These are phyloP conservation scores for Picea abies DNA, from an alignment of 83 land plant species.

Conservation along the genomic window DNA sequence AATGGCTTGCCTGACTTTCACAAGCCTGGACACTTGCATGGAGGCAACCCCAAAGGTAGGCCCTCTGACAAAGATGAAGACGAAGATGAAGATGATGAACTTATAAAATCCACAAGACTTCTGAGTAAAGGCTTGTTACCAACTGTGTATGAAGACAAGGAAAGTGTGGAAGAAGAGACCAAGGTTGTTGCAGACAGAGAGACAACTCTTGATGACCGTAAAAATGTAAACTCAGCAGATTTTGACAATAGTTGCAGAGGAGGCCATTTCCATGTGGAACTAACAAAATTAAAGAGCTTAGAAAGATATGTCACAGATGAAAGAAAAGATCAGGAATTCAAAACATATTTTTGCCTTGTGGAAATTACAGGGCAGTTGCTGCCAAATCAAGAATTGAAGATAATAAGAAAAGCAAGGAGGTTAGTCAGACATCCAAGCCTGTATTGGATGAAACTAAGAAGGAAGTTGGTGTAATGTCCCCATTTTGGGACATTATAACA, in stretches of 20 bases:
- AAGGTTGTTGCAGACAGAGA: too few relatives aligned
- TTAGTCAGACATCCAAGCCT: background rate
- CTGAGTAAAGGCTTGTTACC: conserved; percentile 50
- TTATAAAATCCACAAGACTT: conserved; percentile 12
- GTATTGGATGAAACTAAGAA: too few relatives aligned
- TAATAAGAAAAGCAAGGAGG: conserved; percentile 14
- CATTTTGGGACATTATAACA: too few relatives aligned
- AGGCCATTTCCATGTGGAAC: background rate
- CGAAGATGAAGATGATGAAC: background rate
- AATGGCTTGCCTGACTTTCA: background rate
- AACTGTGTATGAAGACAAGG: conserved; percentile 62
- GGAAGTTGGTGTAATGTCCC: too few relatives aligned
- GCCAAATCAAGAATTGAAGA: conserved; percentile 12
- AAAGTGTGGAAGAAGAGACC: too few relatives aligned
- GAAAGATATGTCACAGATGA: conserved; percentile 30
- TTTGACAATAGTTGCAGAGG: background rate
- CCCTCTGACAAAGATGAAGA: background rate
- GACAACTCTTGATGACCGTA: too few relatives aligned
- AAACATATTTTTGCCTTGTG: conserved; percentile 43
- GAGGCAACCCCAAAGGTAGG: background rate
- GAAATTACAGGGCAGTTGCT: conserved; percentile 33
- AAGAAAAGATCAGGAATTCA: conserved; percentile 45
- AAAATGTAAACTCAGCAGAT: background rate
- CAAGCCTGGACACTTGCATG: background rate
- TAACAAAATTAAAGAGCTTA: background rate